phyloP scores from a whole-genome alignment of 75 land plant species.

The Adiantum capillusveneris region DNA sequence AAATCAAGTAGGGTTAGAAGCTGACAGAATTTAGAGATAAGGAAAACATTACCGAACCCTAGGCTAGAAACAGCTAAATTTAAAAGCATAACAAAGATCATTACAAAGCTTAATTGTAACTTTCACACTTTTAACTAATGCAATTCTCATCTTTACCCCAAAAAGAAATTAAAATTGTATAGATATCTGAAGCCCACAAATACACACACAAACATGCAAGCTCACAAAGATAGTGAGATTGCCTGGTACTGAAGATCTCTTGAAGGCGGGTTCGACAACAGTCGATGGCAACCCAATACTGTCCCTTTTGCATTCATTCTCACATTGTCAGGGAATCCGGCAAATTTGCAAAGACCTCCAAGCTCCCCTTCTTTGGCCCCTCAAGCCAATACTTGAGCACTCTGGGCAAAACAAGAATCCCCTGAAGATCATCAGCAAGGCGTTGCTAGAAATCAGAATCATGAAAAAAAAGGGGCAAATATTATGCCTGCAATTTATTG shows the following conservation, averaged over 20 bases:
- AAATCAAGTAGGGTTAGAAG: no score
- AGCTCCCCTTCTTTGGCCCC: slow-evolving; percentile 32
- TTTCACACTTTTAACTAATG: no score
- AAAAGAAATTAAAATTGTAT: no score
- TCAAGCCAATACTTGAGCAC: slow-evolving; percentile 57
- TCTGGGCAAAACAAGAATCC: slow-evolving; percentile 15
- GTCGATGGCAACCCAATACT: slow-evolving; percentile 72
- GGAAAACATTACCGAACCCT: no score
- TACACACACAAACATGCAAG: no score
- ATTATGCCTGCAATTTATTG: slow-evolving; percentile 57
- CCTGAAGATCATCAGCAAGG: neutral
- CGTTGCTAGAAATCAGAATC: neutral
- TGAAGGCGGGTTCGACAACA: slow-evolving; percentile 37
- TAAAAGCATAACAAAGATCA: no score
- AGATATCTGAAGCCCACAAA: no score
- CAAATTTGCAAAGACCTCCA: slow-evolving; percentile 44
- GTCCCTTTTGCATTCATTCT: slow-evolving; percentile 44
- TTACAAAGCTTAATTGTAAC: no score
- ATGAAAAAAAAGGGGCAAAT: neutral
- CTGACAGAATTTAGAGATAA: no score
- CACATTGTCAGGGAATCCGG: slow-evolving; percentile 77
- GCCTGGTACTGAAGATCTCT: slow-evolving; percentile 24
- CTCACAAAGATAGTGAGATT: no score
- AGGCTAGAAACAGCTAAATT: no score
- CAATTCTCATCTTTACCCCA: no score